Evolutionary conservation across 257 asterid genomes (phyloP).

Genomic region (Echites panduratus): DNA sequence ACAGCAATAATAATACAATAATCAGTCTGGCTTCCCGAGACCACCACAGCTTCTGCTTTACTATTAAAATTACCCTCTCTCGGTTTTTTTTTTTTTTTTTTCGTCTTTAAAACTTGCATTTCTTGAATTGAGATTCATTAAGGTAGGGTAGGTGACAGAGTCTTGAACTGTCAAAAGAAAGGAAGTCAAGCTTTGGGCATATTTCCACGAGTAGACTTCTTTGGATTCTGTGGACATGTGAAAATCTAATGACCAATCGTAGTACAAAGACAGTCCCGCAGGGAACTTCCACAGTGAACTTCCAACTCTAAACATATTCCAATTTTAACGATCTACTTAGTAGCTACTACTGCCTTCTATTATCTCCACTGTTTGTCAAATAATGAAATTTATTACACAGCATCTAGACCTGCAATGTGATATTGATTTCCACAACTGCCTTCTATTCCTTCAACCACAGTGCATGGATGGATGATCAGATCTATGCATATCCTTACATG

Average conservation of each 20-base stretch:
- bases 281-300: background rate
- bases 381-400: conserved; percentile 2
- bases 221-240: conserved; percentile 2
- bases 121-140: too few relatives aligned
- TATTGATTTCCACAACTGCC: background rate
- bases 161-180: background rate
- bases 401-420: conserved; percentile 1
- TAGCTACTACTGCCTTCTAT: background rate
- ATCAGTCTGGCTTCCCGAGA: background rate
- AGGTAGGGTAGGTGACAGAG: too few relatives aligned
- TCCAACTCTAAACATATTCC: background rate
- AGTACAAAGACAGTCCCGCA: background rate
- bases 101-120: too few relatives aligned
- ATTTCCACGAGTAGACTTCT: background rate
- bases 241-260: background rate
- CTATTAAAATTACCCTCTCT: background rate
- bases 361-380: background rate
- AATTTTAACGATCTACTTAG: background rate
- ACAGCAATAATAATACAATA: conserved; percentile 14
- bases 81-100: too few relatives aligned
- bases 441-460: background rate
- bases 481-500: too few relatives aligned
- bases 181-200: background rate
- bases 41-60: background rate
- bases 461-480: background rate